Evolutionary conservation across 441 rosid genomes (phyloP), one percentile per base, ranked within the genome.

Genomic region (Hura crepitans): DNA sequence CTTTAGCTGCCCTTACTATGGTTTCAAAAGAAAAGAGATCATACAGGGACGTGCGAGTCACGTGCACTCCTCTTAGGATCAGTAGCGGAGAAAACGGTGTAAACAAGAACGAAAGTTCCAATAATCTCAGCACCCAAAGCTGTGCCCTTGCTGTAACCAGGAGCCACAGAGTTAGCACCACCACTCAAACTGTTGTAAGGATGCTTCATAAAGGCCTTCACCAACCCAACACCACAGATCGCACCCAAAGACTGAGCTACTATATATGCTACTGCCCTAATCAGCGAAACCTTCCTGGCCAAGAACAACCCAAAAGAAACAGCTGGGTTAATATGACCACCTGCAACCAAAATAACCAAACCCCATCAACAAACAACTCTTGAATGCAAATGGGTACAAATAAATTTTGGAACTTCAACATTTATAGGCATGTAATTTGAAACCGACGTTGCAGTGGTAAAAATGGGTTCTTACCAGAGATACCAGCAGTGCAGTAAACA

Each of bases 251-350:
- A 87, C 83, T 89, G 97, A 59, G 86, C 87, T 56, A 89, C 85
- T 86, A 89, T 91, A 87, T 91, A 91, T 27, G 78, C 80, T 23
- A 89, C 67, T 0, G 97, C 96, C 62, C 97, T 80, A 25, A 82
- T 73, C 28, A 89, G 74, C 1, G 95, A 86, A 59, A 85, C 90
- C 74, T 91, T 91, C 39, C 97, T 82, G 4, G 93, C 97, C 73
- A 91, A 51, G 54, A 91, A 85, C 71, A 91, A 63, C 31, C 97
- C 97, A 37, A 89, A 85, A 0, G 95, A 89, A 69, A 91, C 97
- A 0, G 97, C 97, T n/a, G 97, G 97, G 80, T 91, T 91, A 6
- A 91, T 89, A 78, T 89, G 97, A n/a, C 97, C 97, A 69, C 97
- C 92, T 90, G 75, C 13, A 63, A 5, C 58, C 11, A 72, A 53